Conservation (phyloP, 129 eudicot species). For the Calendula officinalis region DNA sequence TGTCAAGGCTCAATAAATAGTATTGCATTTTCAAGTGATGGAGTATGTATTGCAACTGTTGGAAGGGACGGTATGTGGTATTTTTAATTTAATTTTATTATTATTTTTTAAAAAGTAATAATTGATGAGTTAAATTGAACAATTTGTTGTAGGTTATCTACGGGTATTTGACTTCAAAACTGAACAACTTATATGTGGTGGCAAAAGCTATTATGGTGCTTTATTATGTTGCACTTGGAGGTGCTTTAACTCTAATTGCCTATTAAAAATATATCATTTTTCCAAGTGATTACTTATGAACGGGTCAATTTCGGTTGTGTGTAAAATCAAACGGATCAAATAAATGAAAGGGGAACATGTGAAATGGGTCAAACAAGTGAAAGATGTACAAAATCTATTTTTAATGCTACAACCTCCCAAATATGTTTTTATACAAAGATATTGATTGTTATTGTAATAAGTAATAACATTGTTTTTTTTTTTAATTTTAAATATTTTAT, state of each 20-base stretch:
- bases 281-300: background rate
- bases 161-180: conserved; percentile 85
- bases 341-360: too few relatives aligned
- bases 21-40: conserved; percentile 74
- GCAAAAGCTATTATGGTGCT: conserved; percentile 98
- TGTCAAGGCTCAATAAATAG: conserved; percentile 84
- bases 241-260: conserved; percentile 25
- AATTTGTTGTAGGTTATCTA: conserved; percentile 57
- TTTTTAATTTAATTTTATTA: too few relatives aligned
- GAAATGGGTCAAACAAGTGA: too few relatives aligned
- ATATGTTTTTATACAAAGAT: background rate
- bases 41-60: conserved; percentile 78
- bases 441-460: background rate
- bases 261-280: conserved; percentile 2
- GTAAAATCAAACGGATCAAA: background rate
- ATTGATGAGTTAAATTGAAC: conserved; percentile 17
- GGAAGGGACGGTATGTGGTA: conserved; percentile 86
- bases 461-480: background rate
- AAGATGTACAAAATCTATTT: background rate
- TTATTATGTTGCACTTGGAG: conserved; percentile 96
- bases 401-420: background rate
- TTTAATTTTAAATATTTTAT: too few relatives aligned
- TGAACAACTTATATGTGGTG: conserved; percentile 87
- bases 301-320: background rate
- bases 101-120: background rate